Evolutionary conservation across 176 grass and related monocot species (phyloP).

Genomic region (Urochloa ruziziensis): DNA sequence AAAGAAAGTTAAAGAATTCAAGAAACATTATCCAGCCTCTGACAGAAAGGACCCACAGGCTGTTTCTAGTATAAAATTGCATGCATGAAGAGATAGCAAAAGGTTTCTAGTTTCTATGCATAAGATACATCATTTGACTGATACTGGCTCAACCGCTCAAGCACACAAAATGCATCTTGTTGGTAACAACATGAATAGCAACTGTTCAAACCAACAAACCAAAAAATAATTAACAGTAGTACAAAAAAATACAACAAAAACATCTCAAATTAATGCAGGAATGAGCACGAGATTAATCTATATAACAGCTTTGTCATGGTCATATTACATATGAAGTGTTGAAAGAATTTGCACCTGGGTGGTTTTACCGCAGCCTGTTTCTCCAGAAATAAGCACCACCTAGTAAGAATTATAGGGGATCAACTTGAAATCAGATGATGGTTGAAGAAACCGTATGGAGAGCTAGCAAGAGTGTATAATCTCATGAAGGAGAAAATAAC

Average conservation of each 20-base stretch:
- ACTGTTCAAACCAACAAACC: background rate
- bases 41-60: too few species aligned
- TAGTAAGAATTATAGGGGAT: slow-evolving; percentile 47
- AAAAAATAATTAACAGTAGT: background rate
- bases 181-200: slow-evolving; percentile 15
- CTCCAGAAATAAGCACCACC: slow-evolving; percentile 98
- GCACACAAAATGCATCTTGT: background rate
- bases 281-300: slow-evolving; percentile 6
- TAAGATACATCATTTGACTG: background rate
- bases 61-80: background rate
- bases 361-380: slow-evolving; percentile 99
- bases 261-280: slow-evolving; percentile 1
- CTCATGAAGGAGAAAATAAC: slow-evolving; percentile 4
- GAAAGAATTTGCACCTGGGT: slow-evolving; percentile 69
- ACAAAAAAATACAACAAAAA: background rate
- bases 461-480: background rate
- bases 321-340: background rate
- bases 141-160: slow-evolving; percentile 26
- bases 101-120: background rate
- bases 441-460: background rate
- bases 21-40: too few species aligned
- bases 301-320: background rate
- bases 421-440: slow-evolving; percentile 22
- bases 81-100: background rate
- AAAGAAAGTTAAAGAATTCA: too few species aligned